Base-by-base conservation (phyloP, 805 yeast species). In the Yamadazyma laniorum region DNA sequence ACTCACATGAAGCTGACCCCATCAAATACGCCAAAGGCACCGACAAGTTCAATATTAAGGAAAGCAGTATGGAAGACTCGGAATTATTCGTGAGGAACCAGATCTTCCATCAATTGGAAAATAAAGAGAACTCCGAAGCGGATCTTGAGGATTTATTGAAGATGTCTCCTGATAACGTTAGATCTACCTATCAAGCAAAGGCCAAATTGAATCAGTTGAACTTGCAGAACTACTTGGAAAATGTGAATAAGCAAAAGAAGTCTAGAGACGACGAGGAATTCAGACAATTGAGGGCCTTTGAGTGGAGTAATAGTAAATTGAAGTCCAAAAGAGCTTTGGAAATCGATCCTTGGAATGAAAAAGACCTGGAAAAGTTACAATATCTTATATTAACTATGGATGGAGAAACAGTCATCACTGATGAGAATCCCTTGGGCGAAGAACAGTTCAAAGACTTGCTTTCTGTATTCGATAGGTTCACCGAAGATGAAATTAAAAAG, bases 221-320 rank as follows among this genome's bases (percentile, higher is more conserved):
- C 25, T 21, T 47, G 42, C 52, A 76, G 47, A 45, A 43, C 0
- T 75, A 69, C 35, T 58, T 80, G 25, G 53, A 61, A 30, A 55
- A 61, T 5, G 73, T 79, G 3, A 74, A 74, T 41, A 52, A 53
- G 13, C 58, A 60, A 14, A 63, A 62, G 38, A 69, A 68, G 16
- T 33, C 46, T 14, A 63, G 62, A 22, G 70, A 70, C 25, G 75
- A 75, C 40, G 61, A 62, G 26, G 50, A 62, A 28, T 76, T 75
- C 49, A 67, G 79, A 25, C 73, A 72, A 32, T 51, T 61, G 26
- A 65, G 67, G 28, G 80, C 82, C 0, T 77, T 61, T 42, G 82
- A 77, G 37, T 75, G 78, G 75, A 66, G 75, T 28, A 61, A 49
- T 25, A 57, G 61, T 47, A 47, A 50, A 2, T n/a, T 23, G 27